Evolutionary conservation across 306 rosid genomes (phyloP), one percentile per base, ranked within the genome.

Genomic region (Prosopis cineraria): DNA sequence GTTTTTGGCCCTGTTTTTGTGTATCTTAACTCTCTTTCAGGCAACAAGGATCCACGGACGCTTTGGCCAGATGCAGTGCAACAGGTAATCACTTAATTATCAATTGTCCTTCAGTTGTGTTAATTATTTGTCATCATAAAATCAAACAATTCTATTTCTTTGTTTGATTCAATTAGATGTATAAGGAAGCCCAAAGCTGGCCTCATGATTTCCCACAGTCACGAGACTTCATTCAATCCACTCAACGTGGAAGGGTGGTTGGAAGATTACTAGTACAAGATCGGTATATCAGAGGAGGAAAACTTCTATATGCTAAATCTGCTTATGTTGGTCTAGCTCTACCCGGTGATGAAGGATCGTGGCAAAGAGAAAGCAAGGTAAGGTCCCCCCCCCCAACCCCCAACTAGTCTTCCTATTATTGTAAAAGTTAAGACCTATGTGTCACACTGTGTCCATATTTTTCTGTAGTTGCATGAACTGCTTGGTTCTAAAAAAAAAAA

Each of bases 291-390:
- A 31, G 33, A 30, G 83, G 73, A 31, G 84, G 84, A 20, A 82
- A 19, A 70, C 17, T 68, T 44, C 68, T 67, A 41, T 73, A 17
- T 76, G 88, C 84, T 19, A 44, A 79, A 24, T 68, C 62, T 77
- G 93, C 97, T 55, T 82, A 85, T 80, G 80, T 91, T 68, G 98
- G 98, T 41, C 79, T 93, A 30, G 97, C 97, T 30, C 78, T 85
- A 20, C 91, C 96, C 0, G 97, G 98, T 68, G 74, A 83, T 16
- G 79, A 70, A 0, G 97, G 98, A 74, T 93, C 98, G 47, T 93
- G 97, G 98, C 92, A 93, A 62, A 87, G 3, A 68, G 98, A 93
- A 84, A 87, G 89, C 88, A 91, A 91, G 88, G 98, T 91, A 78
- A 13, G 5, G 5, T 6, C 5, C 37, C 3, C 37, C 5, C 3